Evolutionary conservation across 169 alveolate species (phyloP).

Genomic region (Plasmodium vinckei): DNA sequence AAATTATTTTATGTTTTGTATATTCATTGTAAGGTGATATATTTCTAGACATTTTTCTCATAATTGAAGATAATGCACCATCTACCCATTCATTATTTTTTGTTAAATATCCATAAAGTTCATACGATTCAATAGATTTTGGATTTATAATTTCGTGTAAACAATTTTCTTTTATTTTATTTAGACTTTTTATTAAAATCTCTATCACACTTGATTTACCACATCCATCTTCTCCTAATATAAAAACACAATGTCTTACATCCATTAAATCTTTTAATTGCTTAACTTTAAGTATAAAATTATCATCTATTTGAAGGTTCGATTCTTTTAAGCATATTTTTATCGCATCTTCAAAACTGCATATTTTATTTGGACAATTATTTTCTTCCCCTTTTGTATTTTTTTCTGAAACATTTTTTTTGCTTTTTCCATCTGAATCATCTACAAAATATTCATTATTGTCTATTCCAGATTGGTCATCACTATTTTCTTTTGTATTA

Average conservation of each 20-base stretch:
- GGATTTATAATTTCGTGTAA: slow-evolving; percentile 95
- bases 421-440: background rate
- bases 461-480: background rate
- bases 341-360: slow-evolving; percentile 58
- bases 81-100: slow-evolving; percentile 98
- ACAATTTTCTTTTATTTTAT: slow-evolving; percentile 89
- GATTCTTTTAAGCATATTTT: slow-evolving; percentile 45
- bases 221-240: slow-evolving; percentile 97
- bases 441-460: background rate
- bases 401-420: background rate
- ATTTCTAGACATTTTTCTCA: slow-evolving; percentile 95
- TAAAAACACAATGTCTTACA: slow-evolving; percentile 96
- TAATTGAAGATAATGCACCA: slow-evolving; percentile 96
- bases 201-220: slow-evolving; percentile 97
- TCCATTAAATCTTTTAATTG: slow-evolving; percentile 91
- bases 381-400: background rate
- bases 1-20: slow-evolving; percentile 92
- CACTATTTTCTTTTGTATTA: background rate
- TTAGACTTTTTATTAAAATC: slow-evolving; percentile 88
- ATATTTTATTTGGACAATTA: background rate
- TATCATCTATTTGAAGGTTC: slow-evolving; percentile 68
- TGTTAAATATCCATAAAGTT: slow-evolving; percentile 95
- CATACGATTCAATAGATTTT: slow-evolving; percentile 95
- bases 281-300: slow-evolving; percentile 87
- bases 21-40: slow-evolving; percentile 91